Evolutionary conservation across 176 grass and related monocot genomes (phyloP).

Genomic region (Triticum monococcum): DNA sequence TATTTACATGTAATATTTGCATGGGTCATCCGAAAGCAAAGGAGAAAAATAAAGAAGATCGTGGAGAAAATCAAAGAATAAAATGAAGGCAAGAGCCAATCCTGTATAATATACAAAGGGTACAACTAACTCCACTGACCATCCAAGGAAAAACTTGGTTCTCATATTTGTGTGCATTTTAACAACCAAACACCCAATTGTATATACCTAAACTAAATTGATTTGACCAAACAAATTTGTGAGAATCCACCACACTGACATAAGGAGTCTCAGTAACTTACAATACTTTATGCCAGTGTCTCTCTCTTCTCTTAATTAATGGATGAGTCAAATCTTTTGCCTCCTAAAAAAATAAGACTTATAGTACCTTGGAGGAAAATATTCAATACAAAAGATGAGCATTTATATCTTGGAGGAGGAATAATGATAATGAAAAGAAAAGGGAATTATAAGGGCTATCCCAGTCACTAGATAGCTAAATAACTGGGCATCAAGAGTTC

Average conservation of each 20-base stretch:
- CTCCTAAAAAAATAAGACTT: background rate
- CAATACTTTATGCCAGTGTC: too few relatives aligned
- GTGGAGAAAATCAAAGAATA: background rate
- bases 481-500: background rate
- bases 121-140: background rate
- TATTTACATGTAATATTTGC: too few relatives aligned
- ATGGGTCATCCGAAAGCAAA: background rate
- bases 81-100: background rate
- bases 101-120: background rate
- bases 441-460: background rate
- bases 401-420: background rate
- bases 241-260: background rate
- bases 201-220: background rate
- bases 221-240: too few relatives aligned
- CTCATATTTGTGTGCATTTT: background rate
- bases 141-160: background rate
- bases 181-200: background rate
- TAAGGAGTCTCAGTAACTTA: background rate
- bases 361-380: background rate
- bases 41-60: background rate
- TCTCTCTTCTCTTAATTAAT: too few relatives aligned
- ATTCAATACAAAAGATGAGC: background rate
- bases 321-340: too few relatives aligned
- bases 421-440: background rate
- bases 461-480: background rate